A percentile compares a stretch with the other conserved stretches of the same genome.
Conservation (phyloP, 106 monocot genomes). For the Allium cepa region DNA sequence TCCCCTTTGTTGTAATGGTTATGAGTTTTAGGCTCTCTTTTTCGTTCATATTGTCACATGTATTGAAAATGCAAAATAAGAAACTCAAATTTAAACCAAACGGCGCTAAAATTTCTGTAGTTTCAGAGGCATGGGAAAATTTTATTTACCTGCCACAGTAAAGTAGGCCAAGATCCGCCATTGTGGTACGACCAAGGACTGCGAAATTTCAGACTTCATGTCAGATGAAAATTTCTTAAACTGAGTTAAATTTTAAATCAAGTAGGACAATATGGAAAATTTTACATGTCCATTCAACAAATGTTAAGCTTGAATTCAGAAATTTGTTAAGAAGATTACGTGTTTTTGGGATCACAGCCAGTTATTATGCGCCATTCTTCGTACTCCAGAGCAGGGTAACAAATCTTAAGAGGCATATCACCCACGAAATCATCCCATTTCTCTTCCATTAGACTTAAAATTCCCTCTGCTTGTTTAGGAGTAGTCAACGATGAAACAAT, state of each 20-base stretch:
- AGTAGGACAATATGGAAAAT: too few relatives aligned
- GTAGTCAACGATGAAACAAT: conserved; percentile 71
- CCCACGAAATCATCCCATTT: conserved; percentile 89
- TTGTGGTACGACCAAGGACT: conserved; percentile 96
- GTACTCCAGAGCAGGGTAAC: conserved; percentile 70
- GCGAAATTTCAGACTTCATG: conserved; percentile 11
- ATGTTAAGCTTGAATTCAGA: too few relatives aligned
- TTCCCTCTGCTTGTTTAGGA: conserved; percentile 63
- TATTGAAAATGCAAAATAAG: background rate
- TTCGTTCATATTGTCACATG: background rate
- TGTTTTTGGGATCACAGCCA: conserved; percentile 92
- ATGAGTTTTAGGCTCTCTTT: too few relatives aligned
- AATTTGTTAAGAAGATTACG: conserved; percentile 29
- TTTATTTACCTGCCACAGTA: conserved; percentile 62
- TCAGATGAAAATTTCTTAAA: background rate
- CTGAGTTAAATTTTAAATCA: background rate
- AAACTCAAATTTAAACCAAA: background rate
- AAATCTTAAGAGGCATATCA: conserved; percentile 87
- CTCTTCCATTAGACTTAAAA: conserved; percentile 73
- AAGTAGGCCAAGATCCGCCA: conserved; percentile 90
- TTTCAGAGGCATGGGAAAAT: background rate
- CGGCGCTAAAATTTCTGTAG: background rate
- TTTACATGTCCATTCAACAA: too few relatives aligned
- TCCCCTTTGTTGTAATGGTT: too few relatives aligned
- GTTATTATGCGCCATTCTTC: conserved; percentile 94